phyloP scores from a whole-genome alignment of 257 asterid genomes.

The Nemophila menziesii region DNA sequence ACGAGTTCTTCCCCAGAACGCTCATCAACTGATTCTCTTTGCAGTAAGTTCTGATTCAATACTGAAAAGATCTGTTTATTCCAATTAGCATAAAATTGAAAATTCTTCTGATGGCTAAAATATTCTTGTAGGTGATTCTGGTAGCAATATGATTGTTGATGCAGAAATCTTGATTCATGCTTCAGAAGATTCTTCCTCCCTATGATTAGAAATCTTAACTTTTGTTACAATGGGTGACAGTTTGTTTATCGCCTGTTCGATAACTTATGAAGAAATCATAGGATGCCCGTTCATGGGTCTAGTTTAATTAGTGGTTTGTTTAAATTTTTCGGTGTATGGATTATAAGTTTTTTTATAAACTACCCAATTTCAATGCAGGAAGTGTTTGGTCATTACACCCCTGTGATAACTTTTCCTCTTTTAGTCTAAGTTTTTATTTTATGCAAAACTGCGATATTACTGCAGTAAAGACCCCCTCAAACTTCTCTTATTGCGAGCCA shows the following conservation, averaged over 20 bases:
- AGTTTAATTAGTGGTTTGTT: too few relatives aligned
- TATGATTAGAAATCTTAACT: constrained; percentile 1
- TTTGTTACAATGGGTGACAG: neutral
- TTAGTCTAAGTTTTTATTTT: neutral
- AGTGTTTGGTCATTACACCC: neutral
- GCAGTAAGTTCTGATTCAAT: constrained; percentile 12
- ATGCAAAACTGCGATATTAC: neutral
- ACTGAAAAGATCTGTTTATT: neutral
- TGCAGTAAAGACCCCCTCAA: neutral
- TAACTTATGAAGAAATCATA: neutral
- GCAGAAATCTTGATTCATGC: constrained; percentile 18
- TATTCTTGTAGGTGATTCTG: constrained; percentile 34
- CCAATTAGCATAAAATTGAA: neutral
- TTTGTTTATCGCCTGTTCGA: neutral
- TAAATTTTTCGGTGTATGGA: neutral
- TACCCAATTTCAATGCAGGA: neutral
- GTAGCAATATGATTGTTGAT: constrained; percentile 15
- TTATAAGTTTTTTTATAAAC: neutral
- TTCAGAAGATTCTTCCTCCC: constrained; percentile 18
- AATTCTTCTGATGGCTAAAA: neutral
- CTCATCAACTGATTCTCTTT: constrained; percentile 13
- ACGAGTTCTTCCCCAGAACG: constrained; percentile 11
- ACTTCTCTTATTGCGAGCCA: too few relatives aligned
- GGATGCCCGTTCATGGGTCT: neutral
- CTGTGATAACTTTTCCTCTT: neutral